Evolutionary conservation across 202 grass and related monocot species (phyloP).

Genomic region (Setaria italica): DNA sequence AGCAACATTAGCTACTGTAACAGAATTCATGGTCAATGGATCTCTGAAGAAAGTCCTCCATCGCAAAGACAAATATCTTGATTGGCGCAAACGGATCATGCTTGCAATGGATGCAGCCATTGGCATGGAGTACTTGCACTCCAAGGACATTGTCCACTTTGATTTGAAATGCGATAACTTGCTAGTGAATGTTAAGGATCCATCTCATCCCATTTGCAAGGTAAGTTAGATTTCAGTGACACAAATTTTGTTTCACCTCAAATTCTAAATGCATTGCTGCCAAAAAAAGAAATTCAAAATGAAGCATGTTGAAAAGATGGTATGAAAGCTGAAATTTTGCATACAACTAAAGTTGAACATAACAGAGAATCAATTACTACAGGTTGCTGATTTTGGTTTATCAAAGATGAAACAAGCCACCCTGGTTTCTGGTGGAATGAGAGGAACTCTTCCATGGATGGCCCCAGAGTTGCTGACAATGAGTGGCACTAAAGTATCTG

Average conservation of each 20-base stretch:
- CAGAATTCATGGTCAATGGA: constrained; percentile 91
- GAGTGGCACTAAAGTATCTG: constrained; percentile 69
- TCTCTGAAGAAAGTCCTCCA: constrained; percentile 85
- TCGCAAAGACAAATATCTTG: constrained; percentile 73
- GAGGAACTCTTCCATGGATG: constrained; percentile 98
- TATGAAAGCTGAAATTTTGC: constrained; percentile 13
- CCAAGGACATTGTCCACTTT: constrained; percentile 88
- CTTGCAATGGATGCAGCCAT: constrained; percentile 94
- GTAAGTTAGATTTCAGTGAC: constrained; percentile 48
- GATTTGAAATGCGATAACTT: constrained; percentile 98
- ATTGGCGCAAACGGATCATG: constrained; percentile 70
- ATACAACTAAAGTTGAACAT: neutral
- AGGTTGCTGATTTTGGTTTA: constrained; percentile 96
- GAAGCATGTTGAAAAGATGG: neutral
- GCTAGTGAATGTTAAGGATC: constrained; percentile 92
- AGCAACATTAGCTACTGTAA: constrained; percentile 75
- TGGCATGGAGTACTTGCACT: constrained; percentile 96
- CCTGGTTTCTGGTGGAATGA: constrained; percentile 92
- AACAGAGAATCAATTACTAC: constrained; percentile 41
- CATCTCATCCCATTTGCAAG: constrained; percentile 88
- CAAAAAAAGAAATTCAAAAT: constrained; percentile 2
- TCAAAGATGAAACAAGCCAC: constrained; percentile 92
- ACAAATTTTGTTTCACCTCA: constrained; percentile 9
- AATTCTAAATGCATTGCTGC: constrained; percentile 1
- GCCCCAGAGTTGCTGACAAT: constrained; percentile 79